Percentiles rank a stretch among this genome's conserved stretches.
These are phyloP conservation scores for Camellia lanceoleosa DNA, from an alignment of 148 eudicot genomes.

Conservation along the genomic window DNA sequence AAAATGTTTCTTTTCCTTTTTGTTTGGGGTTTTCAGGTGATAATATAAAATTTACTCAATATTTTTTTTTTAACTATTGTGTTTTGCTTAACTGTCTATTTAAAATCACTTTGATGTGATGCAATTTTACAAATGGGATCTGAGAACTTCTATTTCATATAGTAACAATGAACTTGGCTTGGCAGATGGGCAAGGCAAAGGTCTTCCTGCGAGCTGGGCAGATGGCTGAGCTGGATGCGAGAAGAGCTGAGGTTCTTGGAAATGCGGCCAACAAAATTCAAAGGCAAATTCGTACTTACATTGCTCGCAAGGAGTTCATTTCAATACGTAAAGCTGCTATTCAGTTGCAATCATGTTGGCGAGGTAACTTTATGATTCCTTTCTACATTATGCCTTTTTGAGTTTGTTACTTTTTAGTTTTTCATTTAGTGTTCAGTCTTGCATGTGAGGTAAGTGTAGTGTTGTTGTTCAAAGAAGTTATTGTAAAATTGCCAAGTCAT, in stretches of 20 bases:
- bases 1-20: neutral
- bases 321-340: constrained; percentile 75
- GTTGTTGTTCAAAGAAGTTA: neutral
- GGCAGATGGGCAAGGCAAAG: constrained; percentile 93
- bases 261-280: constrained; percentile 88
- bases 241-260: constrained; percentile 90
- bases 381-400: neutral
- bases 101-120: neutral
- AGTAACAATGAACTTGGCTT: constrained; percentile 23
- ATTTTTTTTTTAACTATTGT: neutral
- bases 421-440: neutral
- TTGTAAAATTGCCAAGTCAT: neutral
- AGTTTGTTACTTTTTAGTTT: neutral
- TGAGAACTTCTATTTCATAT: neutral
- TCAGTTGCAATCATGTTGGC: constrained; percentile 82
- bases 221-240: constrained; percentile 98
- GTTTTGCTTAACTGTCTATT: neutral
- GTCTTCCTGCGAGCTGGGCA: constrained; percentile 99
- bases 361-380: constrained; percentile 52
- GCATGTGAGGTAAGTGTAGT: neutral
- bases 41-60: too few relatives aligned
- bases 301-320: constrained; percentile 80
- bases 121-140: neutral
- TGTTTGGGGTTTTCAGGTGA: neutral
- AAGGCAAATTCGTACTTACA: constrained; percentile 79